A percentile compares a stretch with the other conserved stretches of the same genome.
Evolutionary conservation across 1,139 yeast genomes (phyloP).

Genomic region (Meyerozyma guilliermondii): DNA sequence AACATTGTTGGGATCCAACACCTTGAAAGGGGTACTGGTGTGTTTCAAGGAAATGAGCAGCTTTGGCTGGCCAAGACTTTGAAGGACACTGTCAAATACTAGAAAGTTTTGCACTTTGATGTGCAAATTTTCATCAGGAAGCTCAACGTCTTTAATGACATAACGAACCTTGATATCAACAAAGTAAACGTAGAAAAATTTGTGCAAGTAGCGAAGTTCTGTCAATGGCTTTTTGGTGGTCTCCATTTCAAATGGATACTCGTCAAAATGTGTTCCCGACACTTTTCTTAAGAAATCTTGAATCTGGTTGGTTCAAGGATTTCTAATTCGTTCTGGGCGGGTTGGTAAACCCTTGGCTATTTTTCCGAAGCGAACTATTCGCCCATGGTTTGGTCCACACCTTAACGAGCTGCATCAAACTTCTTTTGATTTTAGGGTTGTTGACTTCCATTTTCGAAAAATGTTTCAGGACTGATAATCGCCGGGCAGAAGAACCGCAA

Average conservation of each 20-base stretch:
- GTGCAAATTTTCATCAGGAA: slow-evolving; percentile 17
- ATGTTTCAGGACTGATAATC: slow-evolving; percentile 80
- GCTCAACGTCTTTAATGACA: slow-evolving; percentile 20
- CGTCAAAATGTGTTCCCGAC: slow-evolving; percentile 9
- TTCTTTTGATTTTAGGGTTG: slow-evolving; percentile 54
- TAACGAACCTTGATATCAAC: slow-evolving; percentile 44
- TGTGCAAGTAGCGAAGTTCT: slow-evolving; percentile 60
- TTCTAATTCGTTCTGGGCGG: slow-evolving; percentile 37
- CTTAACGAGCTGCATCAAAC: slow-evolving; percentile 78
- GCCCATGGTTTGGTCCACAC: slow-evolving; percentile 87
- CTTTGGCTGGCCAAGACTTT: slow-evolving; percentile 36
- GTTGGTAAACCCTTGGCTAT: slow-evolving; percentile 52
- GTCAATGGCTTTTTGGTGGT: slow-evolving; percentile 25
- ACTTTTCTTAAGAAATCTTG: slow-evolving; percentile 36
- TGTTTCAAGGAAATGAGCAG: slow-evolving; percentile 42
- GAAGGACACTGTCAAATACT: slow-evolving; percentile 25
- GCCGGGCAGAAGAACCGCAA: slow-evolving; percentile 88
- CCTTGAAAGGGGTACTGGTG: slow-evolving; percentile 47
- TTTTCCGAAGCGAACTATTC: slow-evolving; percentile 64
- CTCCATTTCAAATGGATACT: slow-evolving; percentile 26
- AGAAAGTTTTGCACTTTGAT: slow-evolving; percentile 22
- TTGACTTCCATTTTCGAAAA: slow-evolving; percentile 43
- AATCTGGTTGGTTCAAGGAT: slow-evolving; percentile 42
- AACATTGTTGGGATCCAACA: slow-evolving; percentile 36
- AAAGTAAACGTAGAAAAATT: slow-evolving; percentile 60